These are phyloP conservation scores for Penicillium atrosanguineum DNA, from an alignment of 495 filamentous ascomycete species.

Conservation along the genomic window DNA sequence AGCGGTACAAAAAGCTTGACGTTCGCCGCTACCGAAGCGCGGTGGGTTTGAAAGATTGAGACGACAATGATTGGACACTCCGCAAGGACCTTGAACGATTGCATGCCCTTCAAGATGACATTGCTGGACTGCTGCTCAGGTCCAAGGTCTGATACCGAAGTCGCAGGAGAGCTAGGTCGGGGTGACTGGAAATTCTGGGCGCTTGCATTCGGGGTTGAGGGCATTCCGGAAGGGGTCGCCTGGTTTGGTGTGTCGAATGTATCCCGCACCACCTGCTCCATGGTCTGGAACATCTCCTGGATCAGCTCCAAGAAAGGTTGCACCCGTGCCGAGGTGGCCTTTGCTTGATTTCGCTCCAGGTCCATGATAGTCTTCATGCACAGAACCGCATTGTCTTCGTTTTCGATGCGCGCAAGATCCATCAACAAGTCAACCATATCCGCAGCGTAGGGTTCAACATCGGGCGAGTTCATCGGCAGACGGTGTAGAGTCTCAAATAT, in stretches of 20 bases:
- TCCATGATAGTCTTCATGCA: slow-evolving; percentile 99
- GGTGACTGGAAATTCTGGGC: slow-evolving; percentile 78
- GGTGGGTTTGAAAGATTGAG: slow-evolving; percentile 93
- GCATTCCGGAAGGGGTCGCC: slow-evolving; percentile 62
- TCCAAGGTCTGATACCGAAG: slow-evolving; percentile 71
- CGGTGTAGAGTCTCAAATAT: slow-evolving; percentile 93
- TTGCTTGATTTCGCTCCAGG: slow-evolving; percentile 86
- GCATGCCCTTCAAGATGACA: slow-evolving; percentile 84
- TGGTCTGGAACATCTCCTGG: slow-evolving; percentile 89
- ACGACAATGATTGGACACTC: slow-evolving; percentile 99
- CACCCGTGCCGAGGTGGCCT: slow-evolving; percentile 72
- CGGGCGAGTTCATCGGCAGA: slow-evolving; percentile 74
- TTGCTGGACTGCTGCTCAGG: slow-evolving; percentile 79
- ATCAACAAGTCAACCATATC: slow-evolving; percentile 87
- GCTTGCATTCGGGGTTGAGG: slow-evolving; percentile 73
- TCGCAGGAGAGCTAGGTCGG: slow-evolving; percentile 83
- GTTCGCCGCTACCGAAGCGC: slow-evolving; percentile 71
- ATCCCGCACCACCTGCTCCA: slow-evolving; percentile 90
- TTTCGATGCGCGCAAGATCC: slow-evolving; percentile 82
- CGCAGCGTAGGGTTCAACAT: slow-evolving; percentile 82
- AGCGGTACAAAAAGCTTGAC: slow-evolving; percentile 90
- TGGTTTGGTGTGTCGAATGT: slow-evolving; percentile 78
- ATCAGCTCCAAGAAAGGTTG: slow-evolving; percentile 90
- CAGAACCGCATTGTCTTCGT: slow-evolving; percentile 96
- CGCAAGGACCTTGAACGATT: slow-evolving; percentile 96